Evolutionary conservation across 768 basidiomycete genomes (phyloP), one percentile per base, ranked within the genome.

Genomic region (Phlebiopsis flavidoalba): DNA sequence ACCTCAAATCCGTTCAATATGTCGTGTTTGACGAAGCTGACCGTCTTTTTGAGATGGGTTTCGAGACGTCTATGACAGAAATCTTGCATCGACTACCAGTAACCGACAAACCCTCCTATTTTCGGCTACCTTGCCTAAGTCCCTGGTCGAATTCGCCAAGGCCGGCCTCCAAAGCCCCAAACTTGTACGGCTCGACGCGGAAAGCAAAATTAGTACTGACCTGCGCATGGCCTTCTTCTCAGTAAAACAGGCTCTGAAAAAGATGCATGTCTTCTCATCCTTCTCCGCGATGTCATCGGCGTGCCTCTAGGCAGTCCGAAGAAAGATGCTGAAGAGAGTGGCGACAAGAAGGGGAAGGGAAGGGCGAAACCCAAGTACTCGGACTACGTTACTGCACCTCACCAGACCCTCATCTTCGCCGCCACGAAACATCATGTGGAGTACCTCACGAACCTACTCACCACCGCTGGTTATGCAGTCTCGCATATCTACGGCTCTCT

Each of bases 391-490:
- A 84, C 83, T 7, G 85, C 86, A 2, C 85, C 92, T 22, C 89
- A 95, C 71, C 97, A 99, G 73, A 95, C 95, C 0, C 84, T 99
- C 53, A 82, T 99, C 8, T 99, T 99, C 68, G 87, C 89, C 2
- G 93, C 96, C 6, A 99, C 97, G 19, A 98, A 99, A 73, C 97
- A 99, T 69, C 97, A 99, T 66, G 95, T 99, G 68, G 97, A 98
- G 73, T 99, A 97, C 72, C 81, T 98, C 49, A 81, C 85, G 1
- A 83, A 82, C 47, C 78, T 99, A 5, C 80, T 99, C 57, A 80
- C 79, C 3, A 81, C 88, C 12, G 87, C 89, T 8, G 93, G 93
- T 11, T 99, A 96, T 70, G 78, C 91, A 1, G 88, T 93, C 17
- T 96, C 96, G 12, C 89, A 95, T 64, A 95, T 98, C 53, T 98